Conservation (phyloP, 1,284 basidiomycete species). For the Cryptococcus sp. region DNA sequence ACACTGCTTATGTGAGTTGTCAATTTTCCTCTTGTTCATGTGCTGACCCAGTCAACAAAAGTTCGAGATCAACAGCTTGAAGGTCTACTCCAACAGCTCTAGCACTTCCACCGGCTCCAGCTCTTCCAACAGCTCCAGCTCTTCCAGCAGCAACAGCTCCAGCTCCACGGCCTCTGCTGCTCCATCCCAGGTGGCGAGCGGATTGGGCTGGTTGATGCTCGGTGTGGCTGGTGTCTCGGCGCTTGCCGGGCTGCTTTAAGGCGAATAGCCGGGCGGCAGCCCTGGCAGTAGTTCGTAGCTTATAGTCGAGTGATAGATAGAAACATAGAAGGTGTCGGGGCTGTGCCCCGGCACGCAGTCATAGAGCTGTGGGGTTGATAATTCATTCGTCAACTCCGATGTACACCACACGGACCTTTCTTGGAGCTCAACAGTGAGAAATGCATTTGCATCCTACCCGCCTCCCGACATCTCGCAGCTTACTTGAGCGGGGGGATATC, state of each 20-base stretch:
- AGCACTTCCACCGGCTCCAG: slow-evolving; percentile 1
- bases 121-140: slow-evolving; percentile 4
- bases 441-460: no score
- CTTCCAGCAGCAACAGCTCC: slow-evolving; percentile 4
- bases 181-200: not conserved
- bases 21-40: not conserved
- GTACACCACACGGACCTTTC: no score
- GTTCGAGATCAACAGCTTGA: slow-evolving; percentile 64
- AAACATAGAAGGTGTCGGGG: no score
- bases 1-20: slow-evolving; percentile 57
- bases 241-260: not conserved
- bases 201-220: not conserved
- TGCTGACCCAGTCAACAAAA: slow-evolving; percentile 24
- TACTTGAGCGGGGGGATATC: no score
- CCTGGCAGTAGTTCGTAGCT: no score
- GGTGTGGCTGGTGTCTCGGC: not conserved
- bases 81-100: slow-evolving; percentile 41
- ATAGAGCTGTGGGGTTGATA: no score
- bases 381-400: no score
- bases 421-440: no score
- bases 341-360: no score
- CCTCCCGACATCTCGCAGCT: no score
- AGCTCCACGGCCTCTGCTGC: not conserved
- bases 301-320: no score
- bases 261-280: not conserved